Percentiles rank a stretch among this genome's conserved stretches.
Evolutionary conservation across 148 eudicot species (phyloP).

Genomic region (Pouteria glomerata): DNA sequence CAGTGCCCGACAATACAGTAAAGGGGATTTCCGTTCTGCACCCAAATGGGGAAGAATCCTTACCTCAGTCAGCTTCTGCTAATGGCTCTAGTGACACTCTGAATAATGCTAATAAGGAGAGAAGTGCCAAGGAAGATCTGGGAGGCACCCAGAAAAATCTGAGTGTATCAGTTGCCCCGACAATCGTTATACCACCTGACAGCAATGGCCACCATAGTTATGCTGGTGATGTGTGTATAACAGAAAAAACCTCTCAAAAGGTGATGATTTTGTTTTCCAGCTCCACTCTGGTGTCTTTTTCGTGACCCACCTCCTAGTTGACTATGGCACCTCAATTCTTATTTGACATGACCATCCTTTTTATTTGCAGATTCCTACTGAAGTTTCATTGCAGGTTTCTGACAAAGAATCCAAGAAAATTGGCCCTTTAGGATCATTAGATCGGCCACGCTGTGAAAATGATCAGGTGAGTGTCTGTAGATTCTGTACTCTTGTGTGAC

Average conservation of each 20-base stretch:
- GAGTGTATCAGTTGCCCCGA: slow-evolving; percentile 14
- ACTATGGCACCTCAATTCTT: not conserved
- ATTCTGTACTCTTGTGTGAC: not conserved
- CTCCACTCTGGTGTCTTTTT: too few relatives aligned
- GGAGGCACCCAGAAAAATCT: slow-evolving; percentile 15
- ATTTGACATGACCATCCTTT: not conserved
- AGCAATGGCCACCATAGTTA: slow-evolving; percentile 14
- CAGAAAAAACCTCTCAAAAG: slow-evolving; percentile 21
- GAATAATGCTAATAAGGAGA: slow-evolving; percentile 9
- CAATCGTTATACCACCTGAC: slow-evolving; percentile 8
- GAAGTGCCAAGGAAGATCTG: slow-evolving; percentile 8
- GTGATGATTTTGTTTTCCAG: slow-evolving; percentile 20
- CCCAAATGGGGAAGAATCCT: slow-evolving; percentile 4
- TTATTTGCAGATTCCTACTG: slow-evolving; percentile 12
- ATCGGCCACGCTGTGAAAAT: slow-evolving; percentile 5
- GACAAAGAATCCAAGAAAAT: slow-evolving; percentile 1
- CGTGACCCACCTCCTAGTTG: not conserved
- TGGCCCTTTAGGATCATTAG: slow-evolving; percentile 8
- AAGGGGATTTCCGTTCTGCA: not conserved
- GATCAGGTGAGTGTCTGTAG: slow-evolving; percentile 13
- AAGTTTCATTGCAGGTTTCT: not conserved
- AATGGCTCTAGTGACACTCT: not conserved
- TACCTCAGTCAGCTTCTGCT: not conserved
- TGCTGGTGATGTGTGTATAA: slow-evolving; percentile 10
- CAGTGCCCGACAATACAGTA: slow-evolving; percentile 4